These are phyloP conservation scores for Sanghuangporus sanghuang DNA, from an alignment of 1,284 basidiomycete species.

Conservation along the genomic window DNA sequence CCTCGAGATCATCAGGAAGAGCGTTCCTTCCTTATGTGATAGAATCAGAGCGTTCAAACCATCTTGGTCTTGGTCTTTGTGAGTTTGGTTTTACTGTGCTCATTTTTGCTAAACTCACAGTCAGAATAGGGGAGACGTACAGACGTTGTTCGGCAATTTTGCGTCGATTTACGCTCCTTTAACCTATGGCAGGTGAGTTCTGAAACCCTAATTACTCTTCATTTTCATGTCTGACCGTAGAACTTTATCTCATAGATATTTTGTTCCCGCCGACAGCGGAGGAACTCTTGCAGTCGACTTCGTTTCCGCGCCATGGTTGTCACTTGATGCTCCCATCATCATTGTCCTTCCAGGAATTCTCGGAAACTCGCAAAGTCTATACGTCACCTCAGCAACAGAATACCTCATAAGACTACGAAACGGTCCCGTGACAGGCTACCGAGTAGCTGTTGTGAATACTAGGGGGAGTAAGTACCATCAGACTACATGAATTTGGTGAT, in stretches of 20 bases:
- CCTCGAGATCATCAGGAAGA: background rate
- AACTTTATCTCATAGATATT: background rate
- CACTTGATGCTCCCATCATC: background rate
- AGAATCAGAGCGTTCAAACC: background rate
- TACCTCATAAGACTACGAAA: background rate
- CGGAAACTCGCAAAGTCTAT: background rate
- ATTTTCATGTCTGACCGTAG: background rate
- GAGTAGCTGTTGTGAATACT: slow-evolving; percentile 5
- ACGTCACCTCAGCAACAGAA: background rate
- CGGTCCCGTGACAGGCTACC: background rate
- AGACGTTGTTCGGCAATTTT: background rate
- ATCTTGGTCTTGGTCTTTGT: background rate
- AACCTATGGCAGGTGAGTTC: background rate
- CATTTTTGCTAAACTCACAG: background rate
- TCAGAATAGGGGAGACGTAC: background rate
- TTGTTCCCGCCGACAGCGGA: background rate
- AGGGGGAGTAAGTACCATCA: background rate
- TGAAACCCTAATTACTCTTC: background rate
- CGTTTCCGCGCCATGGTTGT: background rate
- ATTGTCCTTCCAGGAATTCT: slow-evolving; percentile 3
- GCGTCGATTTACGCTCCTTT: background rate
- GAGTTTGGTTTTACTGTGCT: background rate
- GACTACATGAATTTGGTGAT: background rate
- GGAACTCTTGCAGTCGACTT: slow-evolving; percentile 5
- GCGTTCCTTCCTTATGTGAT: slow-evolving; percentile 5